A percentile compares a stretch with the other conserved stretches of the same genome.
Conservation (phyloP, 257 asterid genomes). For the Rhazya stricta region DNA sequence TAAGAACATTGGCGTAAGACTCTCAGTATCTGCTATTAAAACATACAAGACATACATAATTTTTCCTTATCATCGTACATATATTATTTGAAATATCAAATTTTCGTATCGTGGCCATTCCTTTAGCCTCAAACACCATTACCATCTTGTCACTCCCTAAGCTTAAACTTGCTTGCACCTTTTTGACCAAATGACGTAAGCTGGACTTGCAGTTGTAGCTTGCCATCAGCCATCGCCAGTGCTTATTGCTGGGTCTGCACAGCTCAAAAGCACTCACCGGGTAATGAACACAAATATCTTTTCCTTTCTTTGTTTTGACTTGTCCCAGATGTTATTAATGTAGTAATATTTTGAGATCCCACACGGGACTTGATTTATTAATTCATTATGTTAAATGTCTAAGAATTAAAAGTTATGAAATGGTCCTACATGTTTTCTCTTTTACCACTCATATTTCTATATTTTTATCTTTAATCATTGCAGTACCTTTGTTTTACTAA, state of each 20-base stretch:
- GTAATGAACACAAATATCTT: too few relatives aligned
- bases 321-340: background rate
- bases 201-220: background rate
- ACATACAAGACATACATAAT: too few relatives aligned
- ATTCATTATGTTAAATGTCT: background rate
- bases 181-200: conserved; percentile 14
- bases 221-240: background rate
- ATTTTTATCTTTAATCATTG: background rate
- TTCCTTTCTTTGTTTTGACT: background rate
- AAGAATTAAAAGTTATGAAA: background rate
- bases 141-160: background rate
- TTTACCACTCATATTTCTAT: background rate
- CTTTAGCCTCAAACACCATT: background rate
- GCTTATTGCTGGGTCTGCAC: background rate
- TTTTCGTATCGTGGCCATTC: background rate
- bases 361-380: background rate
- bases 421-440: background rate
- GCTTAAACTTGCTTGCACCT: conserved; percentile 1
- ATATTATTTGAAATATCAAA: too few relatives aligned
- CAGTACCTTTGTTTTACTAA: background rate
- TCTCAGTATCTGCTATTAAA: background rate
- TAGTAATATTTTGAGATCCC: background rate
- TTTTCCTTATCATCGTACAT: too few relatives aligned
- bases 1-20: background rate
- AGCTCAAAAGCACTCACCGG: too few relatives aligned